A percentile compares a stretch with the other conserved stretches of the same genome.
Evolutionary conservation across 441 rosid genomes (phyloP).

Genomic region (Pelargonium fulgidum): DNA sequence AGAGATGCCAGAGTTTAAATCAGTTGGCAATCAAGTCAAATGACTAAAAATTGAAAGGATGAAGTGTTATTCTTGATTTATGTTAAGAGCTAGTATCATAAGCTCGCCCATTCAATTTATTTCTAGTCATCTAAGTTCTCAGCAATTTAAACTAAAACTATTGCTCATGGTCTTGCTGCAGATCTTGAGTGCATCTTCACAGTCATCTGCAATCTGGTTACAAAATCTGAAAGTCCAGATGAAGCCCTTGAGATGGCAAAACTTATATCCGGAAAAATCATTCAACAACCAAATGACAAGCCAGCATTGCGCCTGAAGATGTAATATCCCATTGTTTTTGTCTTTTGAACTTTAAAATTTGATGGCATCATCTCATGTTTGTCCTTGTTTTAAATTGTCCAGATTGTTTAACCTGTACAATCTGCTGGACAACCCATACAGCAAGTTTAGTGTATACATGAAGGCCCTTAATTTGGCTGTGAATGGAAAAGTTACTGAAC

Average conservation of each 20-base stretch:
- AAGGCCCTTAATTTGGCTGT: slow-evolving; percentile 60
- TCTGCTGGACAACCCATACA: slow-evolving; percentile 58
- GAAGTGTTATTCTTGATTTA: not conserved
- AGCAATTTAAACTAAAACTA: too few relatives aligned
- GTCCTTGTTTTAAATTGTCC: slow-evolving; percentile 23
- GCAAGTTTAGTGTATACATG: slow-evolving; percentile 84
- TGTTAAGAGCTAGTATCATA: not conserved
- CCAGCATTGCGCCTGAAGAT: slow-evolving; percentile 86
- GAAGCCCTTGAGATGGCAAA: slow-evolving; percentile 71
- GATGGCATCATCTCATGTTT: slow-evolving; percentile 19
- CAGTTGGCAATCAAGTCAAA: not conserved
- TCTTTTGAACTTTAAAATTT: slow-evolving; percentile 8
- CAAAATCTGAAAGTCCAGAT: slow-evolving; percentile 47
- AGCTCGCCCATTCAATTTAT: too few relatives aligned
- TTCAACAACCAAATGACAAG: slow-evolving; percentile 82
- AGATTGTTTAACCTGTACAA: slow-evolving; percentile 96
- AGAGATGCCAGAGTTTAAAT: not conserved
- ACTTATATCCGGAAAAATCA: slow-evolving; percentile 59
- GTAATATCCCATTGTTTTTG: slow-evolving; percentile 32
- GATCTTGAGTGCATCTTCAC: slow-evolving; percentile 96
- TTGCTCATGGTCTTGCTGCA: slow-evolving; percentile 21
- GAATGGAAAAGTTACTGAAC: slow-evolving; percentile 76
- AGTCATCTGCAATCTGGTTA: slow-evolving; percentile 83
- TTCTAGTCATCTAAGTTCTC: too few relatives aligned
- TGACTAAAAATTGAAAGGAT: not conserved